These are phyloP conservation scores for Stagonosporopsis vannaccii DNA, from an alignment of 2,329 filamentous ascomycete species.

Conservation along the genomic window DNA sequence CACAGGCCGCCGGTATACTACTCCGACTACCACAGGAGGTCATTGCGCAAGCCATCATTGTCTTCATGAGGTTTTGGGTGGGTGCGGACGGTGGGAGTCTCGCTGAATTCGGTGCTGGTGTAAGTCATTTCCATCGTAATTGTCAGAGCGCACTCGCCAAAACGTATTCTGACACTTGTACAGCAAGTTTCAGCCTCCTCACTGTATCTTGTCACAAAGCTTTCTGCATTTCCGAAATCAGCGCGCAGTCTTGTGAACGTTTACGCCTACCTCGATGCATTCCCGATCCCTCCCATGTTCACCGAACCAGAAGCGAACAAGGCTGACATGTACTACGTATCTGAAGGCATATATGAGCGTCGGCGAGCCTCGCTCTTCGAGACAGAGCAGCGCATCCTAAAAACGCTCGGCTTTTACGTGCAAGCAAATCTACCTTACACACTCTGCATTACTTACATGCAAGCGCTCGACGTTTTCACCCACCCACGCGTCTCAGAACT, in stretches of 20 bases:
- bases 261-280: conserved; percentile 79
- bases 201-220: conserved; percentile 82
- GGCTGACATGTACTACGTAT: conserved; percentile 63
- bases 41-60: conserved; percentile 82
- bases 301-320: conserved; percentile 50
- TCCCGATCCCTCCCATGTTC: conserved; percentile 63
- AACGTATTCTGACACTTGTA: conserved; percentile 19
- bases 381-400: conserved; percentile 80
- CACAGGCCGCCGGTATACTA: conserved; percentile 80
- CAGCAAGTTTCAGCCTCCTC: conserved; percentile 83
- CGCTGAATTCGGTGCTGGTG: conserved; percentile 61
- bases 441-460: conserved; percentile 89
- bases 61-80: conserved; percentile 84
- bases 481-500: conserved; percentile 58
- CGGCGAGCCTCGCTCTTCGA: conserved; percentile 69
- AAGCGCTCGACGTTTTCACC: conserved; percentile 77
- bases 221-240: conserved; percentile 77
- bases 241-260: conserved; percentile 84
- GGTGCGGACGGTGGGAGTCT: conserved; percentile 60
- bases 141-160: not conserved
- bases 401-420: conserved; percentile 79
- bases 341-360: conserved; percentile 73
- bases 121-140: conserved; percentile 53
- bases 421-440: conserved; percentile 87
- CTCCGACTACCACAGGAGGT: conserved; percentile 85